phyloP scores from a whole-genome alignment of 345 rosid genomes.

The Garcia nutans region DNA sequence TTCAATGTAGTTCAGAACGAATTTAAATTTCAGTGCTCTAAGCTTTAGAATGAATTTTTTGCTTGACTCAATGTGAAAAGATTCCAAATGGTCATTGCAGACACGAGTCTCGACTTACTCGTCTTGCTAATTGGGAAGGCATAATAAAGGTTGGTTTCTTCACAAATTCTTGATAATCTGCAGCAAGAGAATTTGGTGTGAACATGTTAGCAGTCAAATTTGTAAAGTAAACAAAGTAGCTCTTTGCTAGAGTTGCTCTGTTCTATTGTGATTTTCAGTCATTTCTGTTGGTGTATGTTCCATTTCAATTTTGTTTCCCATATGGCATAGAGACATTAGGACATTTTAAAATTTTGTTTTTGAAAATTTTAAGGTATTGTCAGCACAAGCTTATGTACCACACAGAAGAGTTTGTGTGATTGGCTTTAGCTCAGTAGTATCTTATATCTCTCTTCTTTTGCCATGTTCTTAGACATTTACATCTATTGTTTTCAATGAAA shows the following conservation, averaged over 20 bases:
- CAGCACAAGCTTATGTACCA: background rate
- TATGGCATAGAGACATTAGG: background rate
- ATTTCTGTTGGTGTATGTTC: background rate
- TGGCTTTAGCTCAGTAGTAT: background rate
- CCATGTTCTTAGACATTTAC: background rate
- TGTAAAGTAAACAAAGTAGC: background rate
- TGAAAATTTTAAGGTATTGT: background rate
- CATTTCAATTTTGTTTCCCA: background rate
- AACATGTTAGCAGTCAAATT: background rate
- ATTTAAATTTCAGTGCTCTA: background rate
- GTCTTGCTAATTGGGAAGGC: conserved; percentile 96
- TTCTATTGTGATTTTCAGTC: background rate
- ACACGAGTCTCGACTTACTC: conserved; percentile 80
- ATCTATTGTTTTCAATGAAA: background rate
- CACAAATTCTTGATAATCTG: conserved; percentile 12
- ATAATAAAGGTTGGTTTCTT: conserved; percentile 61
- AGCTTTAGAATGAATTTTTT: background rate
- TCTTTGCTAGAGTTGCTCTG: background rate
- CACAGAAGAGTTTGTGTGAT: background rate
- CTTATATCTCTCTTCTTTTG: background rate
- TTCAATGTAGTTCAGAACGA: background rate
- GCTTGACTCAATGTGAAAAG: conserved; percentile 11
- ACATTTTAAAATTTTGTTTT: background rate
- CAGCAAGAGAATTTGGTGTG: background rate
- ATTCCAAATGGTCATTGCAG: conserved; percentile 42